phyloP scores from a whole-genome alignment of 2,329 filamentous ascomycete genomes.

The Fusarium sp. region DNA sequence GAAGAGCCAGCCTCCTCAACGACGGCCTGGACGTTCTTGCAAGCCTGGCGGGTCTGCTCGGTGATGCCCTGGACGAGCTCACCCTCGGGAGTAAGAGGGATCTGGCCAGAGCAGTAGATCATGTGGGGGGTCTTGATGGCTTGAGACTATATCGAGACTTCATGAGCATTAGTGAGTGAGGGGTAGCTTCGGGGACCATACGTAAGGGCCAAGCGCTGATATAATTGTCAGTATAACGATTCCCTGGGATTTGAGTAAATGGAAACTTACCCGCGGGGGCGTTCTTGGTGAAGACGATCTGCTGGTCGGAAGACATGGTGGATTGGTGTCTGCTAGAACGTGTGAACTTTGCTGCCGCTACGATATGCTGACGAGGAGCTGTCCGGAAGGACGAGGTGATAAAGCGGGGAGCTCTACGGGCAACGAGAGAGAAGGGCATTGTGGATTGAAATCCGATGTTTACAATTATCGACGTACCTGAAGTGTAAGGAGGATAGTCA shows the following conservation, averaged over 20 bases:
- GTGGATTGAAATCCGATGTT: constrained; percentile 13
- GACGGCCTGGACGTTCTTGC: constrained; percentile 87
- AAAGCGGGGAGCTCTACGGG: constrained; percentile 46
- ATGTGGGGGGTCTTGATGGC: constrained; percentile 76
- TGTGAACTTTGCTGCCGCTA: constrained; percentile 51
- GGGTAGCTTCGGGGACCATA: constrained; percentile 57
- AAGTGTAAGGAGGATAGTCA: constrained; percentile 4
- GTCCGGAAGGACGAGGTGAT: constrained; percentile 37
- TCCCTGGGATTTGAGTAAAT: neutral
- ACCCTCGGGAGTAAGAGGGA: constrained; percentile 75
- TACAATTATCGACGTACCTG: constrained; percentile 37
- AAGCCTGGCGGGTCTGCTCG: constrained; percentile 74
- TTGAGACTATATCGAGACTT: constrained; percentile 66
- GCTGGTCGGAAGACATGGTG: constrained; percentile 65
- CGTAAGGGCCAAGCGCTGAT: constrained; percentile 74
- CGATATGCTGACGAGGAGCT: constrained; percentile 30
- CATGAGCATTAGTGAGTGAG: constrained; percentile 35
- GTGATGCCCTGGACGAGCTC: constrained; percentile 72
- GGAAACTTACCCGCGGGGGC: constrained; percentile 69
- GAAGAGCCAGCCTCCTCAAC: constrained; percentile 85
- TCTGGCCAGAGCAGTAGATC: constrained; percentile 80
- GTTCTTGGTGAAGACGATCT: constrained; percentile 70
- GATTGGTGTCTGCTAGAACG: constrained; percentile 53
- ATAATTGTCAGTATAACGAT: constrained; percentile 20
- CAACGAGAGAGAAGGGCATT: constrained; percentile 46